These are phyloP conservation scores for Raffaelea arxii DNA, from an alignment of 2,329 filamentous ascomycete species.

Conservation along the genomic window DNA sequence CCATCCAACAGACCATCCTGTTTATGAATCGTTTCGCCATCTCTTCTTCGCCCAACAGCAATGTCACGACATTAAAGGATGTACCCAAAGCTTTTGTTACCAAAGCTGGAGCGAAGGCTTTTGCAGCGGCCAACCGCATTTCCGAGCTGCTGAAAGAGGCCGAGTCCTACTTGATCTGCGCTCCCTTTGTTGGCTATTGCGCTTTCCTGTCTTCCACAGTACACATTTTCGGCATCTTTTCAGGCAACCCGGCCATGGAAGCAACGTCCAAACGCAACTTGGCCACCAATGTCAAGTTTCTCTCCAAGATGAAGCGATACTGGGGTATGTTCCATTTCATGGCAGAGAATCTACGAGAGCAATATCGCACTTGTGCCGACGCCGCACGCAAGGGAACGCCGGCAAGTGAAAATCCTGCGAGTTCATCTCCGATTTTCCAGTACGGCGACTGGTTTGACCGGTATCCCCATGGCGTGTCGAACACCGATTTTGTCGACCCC, in stretches of 20 bases:
- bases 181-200: slow-evolving; percentile 90
- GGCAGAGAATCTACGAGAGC: slow-evolving; percentile 81
- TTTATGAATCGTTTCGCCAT: slow-evolving; percentile 86
- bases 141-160: slow-evolving; percentile 75
- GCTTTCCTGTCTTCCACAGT: slow-evolving; percentile 89
- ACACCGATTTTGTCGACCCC: slow-evolving; percentile 73
- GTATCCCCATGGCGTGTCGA: slow-evolving; percentile 85
- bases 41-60: slow-evolving; percentile 55
- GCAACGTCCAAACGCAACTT: slow-evolving; percentile 73
- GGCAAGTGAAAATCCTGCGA: slow-evolving; percentile 29
- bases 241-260: slow-evolving; percentile 68
- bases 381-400: slow-evolving; percentile 60
- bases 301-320: slow-evolving; percentile 91
- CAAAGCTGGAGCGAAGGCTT: slow-evolving; percentile 63
- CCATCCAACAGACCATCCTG: slow-evolving; percentile 78
- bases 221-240: slow-evolving; percentile 89
- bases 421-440: slow-evolving; percentile 64
- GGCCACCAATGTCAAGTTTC: slow-evolving; percentile 77
- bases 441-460: slow-evolving; percentile 97
- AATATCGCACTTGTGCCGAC: slow-evolving; percentile 79
- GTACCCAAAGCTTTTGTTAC: slow-evolving; percentile 71
- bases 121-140: slow-evolving; percentile 77
- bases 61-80: slow-evolving; percentile 56
- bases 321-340: slow-evolving; percentile 99
- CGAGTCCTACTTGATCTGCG: slow-evolving; percentile 70